Base-by-base conservation (phyloP, 2,329 filamentous ascomycete genomes). In the Neonectria magnoliae region DNA sequence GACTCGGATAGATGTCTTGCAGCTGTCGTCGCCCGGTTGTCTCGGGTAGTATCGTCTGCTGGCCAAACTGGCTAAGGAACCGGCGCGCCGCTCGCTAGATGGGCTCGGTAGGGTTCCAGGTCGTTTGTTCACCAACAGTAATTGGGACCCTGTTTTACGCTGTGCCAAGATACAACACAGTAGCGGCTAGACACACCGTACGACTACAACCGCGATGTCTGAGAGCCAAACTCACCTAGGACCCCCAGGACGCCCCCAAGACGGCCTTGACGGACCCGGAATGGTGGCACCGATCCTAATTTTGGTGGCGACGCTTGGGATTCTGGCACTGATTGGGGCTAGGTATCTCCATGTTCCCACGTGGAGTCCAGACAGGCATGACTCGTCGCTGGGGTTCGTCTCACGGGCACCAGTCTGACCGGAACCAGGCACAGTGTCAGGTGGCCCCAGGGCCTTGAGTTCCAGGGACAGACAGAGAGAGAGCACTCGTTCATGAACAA, bases 331-430 rank as follows among this genome's bases (percentile, higher is more conserved):
- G 52, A 53, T 58, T 62, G 53, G 44, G n/a, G 29, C 29, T 25
- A 25, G 25, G 25, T 25, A 41, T 64, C 50, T 57, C 63, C 64
- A 54, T 64, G 50, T 57, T 45, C 48, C 64, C 66, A 68, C 64
- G 66, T 68, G 66, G 64, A 62, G 56, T 51, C 60, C 50, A 65
- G 66, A 62, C 50, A 65, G 66, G 60, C 66, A 67, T 67, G 66
- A 68, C 64, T 68, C 64, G 64, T 54, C 50, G 57, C 45, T 20
- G 45, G 36, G 45, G 51, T 33, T 22, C 45, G 22, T 48, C 22
- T 44, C 18, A 36, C 51, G 52, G 51, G 48, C 29, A 33, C 6
- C 22, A 22, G 45, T 52, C 42, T 55, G 44, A 60, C 52, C 51
- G 48, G 45, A 64, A 51, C 29, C 47, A 36, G 61, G 55, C 57